phyloP scores from a whole-genome alignment of 805 yeast genomes.

The Candida methanosorbosa region DNA sequence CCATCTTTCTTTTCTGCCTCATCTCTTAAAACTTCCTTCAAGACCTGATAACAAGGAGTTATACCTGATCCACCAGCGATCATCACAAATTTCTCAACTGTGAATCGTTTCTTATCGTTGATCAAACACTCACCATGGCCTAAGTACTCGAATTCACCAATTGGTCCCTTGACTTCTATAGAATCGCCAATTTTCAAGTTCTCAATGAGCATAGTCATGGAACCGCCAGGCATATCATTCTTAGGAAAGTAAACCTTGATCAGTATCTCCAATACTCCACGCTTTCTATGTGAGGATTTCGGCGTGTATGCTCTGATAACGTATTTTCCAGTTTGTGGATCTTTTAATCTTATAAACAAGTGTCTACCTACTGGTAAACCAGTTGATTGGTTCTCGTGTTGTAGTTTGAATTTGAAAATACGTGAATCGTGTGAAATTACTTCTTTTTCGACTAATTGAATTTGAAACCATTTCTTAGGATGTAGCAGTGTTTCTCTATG shows the following conservation, averaged over 20 bases:
- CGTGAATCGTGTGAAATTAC: conserved; percentile 21
- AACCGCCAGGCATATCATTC: conserved; percentile 22
- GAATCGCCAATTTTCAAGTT: conserved; percentile 12
- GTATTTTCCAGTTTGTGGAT: conserved; percentile 9
- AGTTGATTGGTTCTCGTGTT: conserved; percentile 21
- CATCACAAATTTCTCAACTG: conserved; percentile 27
- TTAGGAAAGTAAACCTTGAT: conserved; percentile 25
- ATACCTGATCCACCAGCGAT: conserved; percentile 51
- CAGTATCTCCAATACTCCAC: conserved; percentile 21
- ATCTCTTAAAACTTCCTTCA: conserved; percentile 28
- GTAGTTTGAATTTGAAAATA: conserved; percentile 20
- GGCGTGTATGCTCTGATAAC: conserved; percentile 29
- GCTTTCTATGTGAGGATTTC: conserved; percentile 16
- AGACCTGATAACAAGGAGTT: conserved; percentile 46
- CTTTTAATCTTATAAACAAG: conserved; percentile 19
- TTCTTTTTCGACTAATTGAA: conserved; percentile 13
- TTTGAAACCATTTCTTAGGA: conserved; percentile 22
- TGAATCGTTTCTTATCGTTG: conserved; percentile 4
- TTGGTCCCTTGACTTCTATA: conserved; percentile 23
- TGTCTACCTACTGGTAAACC: conserved; percentile 27
- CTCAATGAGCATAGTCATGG: conserved; percentile 22
- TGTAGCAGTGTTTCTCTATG: conserved; percentile 13
- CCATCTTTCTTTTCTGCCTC: conserved; percentile 29
- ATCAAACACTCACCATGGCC: conserved; percentile 7
- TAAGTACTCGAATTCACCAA: conserved; percentile 21